Evolutionary conservation across 345 rosid species (phyloP).

Genomic region (Noccaea caerulescens): DNA sequence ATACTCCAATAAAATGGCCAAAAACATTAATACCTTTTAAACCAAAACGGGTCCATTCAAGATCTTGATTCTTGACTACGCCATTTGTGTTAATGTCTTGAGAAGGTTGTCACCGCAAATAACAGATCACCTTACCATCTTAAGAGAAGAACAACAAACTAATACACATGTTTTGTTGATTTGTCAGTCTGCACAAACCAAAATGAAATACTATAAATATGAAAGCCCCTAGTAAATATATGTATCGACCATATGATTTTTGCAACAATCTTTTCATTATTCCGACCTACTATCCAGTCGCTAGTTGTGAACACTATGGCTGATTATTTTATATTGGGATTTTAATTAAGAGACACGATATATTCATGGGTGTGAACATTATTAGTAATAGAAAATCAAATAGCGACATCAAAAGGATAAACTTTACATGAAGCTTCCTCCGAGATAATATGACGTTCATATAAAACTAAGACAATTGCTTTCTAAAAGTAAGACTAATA

Average conservation of each 20-base stretch:
- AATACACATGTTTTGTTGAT: conserved; percentile 12
- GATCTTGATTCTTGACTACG: conserved; percentile 35
- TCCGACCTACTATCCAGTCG: conserved; percentile 3
- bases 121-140: conserved; percentile 6
- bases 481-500: conserved; percentile 23
- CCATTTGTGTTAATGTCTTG: conserved; percentile 27
- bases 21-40: conserved; percentile 32
- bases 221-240: background rate
- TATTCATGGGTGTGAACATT: conserved; percentile 21
- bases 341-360: conserved; percentile 4
- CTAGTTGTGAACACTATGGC: conserved; percentile 8
- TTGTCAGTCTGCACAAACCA: conserved; percentile 4
- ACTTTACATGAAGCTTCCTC: conserved; percentile 35
- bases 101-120: conserved; percentile 12
- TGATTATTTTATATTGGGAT: background rate
- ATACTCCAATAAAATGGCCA: conserved; percentile 22
- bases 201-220: background rate
- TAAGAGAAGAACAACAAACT: background rate
- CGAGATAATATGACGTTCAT: conserved; percentile 6
- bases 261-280: background rate
- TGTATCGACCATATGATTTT: background rate
- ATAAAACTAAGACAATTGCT: conserved; percentile 22
- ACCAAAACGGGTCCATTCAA: conserved; percentile 38
- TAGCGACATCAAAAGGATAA: conserved; percentile 30
- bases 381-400: background rate